Evolutionary conservation across 1,284 basidiomycete species (phyloP), one percentile per base, ranked within the genome.

Genomic region (Rhodotorula sp.): DNA sequence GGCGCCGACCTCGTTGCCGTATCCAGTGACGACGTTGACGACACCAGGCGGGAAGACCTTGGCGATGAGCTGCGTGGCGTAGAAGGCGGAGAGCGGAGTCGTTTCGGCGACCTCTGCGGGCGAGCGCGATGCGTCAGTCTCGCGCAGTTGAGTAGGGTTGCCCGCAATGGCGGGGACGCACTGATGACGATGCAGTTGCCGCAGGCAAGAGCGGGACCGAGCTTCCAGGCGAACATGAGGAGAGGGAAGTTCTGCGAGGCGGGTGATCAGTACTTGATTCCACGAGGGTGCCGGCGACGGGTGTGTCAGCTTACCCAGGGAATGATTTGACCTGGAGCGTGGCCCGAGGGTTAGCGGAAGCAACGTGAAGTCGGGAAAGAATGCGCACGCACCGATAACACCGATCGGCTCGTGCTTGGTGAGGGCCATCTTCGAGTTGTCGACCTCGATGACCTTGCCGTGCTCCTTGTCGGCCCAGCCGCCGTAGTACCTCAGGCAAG

Each of bases 331-430:
- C 89, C 40, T 44, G 91, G 77, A 89, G 92, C 67, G 96, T 92
- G 30, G n/a, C 7, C 2, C 10, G 34, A 34, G 5, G 3, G 40
- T 44, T 13, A 44, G 40, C 16, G 40, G 15, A 44, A 13, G 26
- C 31, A 24, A 13, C 22, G 26, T 7, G 31, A 22, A 15, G 2
- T 5, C 55, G 40, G 24, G 16, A 6, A n/a, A 13, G 46, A 26
- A 64, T 77, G 76, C 89, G 40, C 34, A 13, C 40, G 5, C 16
- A 44, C 40, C 92, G 77, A 89, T 93, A 68, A 97, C 93, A 75
- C 94, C 95, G 76, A 96, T 89, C 24, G 95, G 94, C 81, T 98
- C 94, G 80, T 96, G 92, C 40, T 88, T 85, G 24, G 91, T 91
- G 82, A 91, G 94, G 7, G 84, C 85, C 67, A 93, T 82, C 80